Percentiles rank a stretch among this genome's conserved stretches.
These are phyloP conservation scores for Neurospora discreta DNA, from an alignment of 495 filamentous ascomycete genomes.

Conservation along the genomic window DNA sequence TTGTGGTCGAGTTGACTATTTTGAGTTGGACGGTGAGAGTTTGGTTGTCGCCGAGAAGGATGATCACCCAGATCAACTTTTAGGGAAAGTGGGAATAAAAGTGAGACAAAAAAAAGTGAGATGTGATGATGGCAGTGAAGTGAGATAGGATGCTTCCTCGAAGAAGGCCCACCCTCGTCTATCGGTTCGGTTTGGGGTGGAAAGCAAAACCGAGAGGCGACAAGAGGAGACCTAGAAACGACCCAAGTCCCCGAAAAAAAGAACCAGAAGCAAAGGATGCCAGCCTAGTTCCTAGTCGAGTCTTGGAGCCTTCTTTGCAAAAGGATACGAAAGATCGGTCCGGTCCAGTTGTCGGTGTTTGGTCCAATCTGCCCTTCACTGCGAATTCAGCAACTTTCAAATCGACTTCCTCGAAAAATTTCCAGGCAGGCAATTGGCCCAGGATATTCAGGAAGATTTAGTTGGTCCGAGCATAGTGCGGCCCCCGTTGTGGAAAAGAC, in stretches of 20 bases:
- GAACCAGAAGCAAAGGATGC: background rate
- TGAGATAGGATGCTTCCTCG: background rate
- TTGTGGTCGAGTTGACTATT: background rate
- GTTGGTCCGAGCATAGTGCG: background rate
- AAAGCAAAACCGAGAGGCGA: background rate
- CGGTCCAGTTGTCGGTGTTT: background rate
- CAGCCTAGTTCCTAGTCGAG: background rate
- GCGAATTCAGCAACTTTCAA: background rate
- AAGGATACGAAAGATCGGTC: background rate
- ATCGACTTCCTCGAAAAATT: conserved; percentile 7
- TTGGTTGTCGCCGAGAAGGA: background rate
- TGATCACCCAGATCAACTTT: background rate
- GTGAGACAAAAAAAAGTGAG: background rate
- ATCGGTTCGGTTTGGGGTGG: background rate
- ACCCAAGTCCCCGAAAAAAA: background rate
- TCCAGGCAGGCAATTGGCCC: conserved; percentile 4
- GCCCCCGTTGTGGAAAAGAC: background rate
- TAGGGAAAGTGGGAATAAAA: background rate
- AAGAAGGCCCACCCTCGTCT: background rate
- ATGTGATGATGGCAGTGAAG: background rate
- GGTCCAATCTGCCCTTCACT: background rate
- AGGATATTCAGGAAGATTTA: background rate
- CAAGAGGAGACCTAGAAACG: background rate
- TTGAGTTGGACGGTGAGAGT: background rate
- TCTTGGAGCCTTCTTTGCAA: background rate